Percentiles rank a stretch among this genome's conserved stretches.
Conservation (phyloP, 2,329 filamentous ascomycete genomes). For the Fusarium hainanense region DNA sequence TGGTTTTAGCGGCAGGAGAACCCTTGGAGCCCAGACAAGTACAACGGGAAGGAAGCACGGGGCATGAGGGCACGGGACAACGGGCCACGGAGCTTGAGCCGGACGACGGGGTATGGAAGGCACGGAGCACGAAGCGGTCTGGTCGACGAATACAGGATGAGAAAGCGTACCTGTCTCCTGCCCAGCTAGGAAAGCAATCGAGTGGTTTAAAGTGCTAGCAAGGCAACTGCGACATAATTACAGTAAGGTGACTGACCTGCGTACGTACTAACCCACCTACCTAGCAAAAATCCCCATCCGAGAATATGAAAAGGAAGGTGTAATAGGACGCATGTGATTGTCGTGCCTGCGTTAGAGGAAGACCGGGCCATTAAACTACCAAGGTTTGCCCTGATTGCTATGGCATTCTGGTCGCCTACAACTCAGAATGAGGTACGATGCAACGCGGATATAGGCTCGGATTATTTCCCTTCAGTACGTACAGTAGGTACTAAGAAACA, state of each 20-base stretch:
- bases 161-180: conserved; percentile 32
- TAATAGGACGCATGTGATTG: neutral
- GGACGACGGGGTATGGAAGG: conserved; percentile 30
- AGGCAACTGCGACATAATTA: neutral
- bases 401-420: neutral
- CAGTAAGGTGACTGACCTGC: neutral
- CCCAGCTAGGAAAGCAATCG: conserved; percentile 37
- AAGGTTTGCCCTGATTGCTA: neutral
- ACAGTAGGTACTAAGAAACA: neutral
- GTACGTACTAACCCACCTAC: neutral
- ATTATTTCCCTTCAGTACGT: neutral
- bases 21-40: conserved; percentile 6
- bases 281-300: neutral
- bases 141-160: conserved; percentile 11
- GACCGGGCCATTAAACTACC: neutral
- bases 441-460: neutral
- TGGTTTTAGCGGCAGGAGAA: conserved; percentile 23
- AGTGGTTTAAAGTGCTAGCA: conserved; percentile 13
- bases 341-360: conserved; percentile 20
- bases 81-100: conserved; percentile 34
- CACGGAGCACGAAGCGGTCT: conserved; percentile 31
- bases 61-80: conserved; percentile 29
- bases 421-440: neutral
- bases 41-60: conserved; percentile 36
- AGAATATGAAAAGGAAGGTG: neutral